Conservation (phyloP, 2,329 filamentous ascomycete species). For the Diplodia mutila region DNA sequence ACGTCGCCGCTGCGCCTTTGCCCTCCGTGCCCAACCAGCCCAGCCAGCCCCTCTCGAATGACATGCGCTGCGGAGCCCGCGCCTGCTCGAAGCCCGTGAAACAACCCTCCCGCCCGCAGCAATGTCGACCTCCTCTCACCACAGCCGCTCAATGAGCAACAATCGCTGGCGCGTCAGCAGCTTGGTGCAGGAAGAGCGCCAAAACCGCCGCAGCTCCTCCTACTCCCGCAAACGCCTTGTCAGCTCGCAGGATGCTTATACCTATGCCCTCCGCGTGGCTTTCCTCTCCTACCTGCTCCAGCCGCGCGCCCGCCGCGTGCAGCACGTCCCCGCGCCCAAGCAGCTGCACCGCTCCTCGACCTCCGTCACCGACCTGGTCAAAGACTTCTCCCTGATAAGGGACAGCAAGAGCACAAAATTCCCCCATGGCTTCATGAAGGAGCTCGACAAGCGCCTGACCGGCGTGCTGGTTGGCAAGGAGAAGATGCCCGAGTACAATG, state of each 20-base stretch:
- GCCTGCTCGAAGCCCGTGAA: slow-evolving; percentile 8
- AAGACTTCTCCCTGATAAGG: slow-evolving; percentile 74
- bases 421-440: slow-evolving; percentile 71
- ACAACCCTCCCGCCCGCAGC: background rate
- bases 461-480: slow-evolving; percentile 82
- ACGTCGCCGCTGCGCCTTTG: slow-evolving; percentile 11
- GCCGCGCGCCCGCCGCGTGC: slow-evolving; percentile 84
- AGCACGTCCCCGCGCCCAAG: slow-evolving; percentile 72
- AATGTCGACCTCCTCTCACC: slow-evolving; percentile 24
- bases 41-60: slow-evolving; percentile 22
- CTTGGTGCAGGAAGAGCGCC: slow-evolving; percentile 44
- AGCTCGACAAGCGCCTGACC: slow-evolving; percentile 77
- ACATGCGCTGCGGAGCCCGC: slow-evolving; percentile 21
- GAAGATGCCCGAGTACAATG: slow-evolving; percentile 83
- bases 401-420: slow-evolving; percentile 72
- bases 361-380: slow-evolving; percentile 79
- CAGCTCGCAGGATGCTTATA: slow-evolving; percentile 78
- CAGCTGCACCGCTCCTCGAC: slow-evolving; percentile 70
- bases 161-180: slow-evolving; percentile 48
- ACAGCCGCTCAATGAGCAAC: slow-evolving; percentile 25
- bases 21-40: slow-evolving; percentile 22
- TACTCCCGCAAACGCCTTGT: slow-evolving; percentile 44
- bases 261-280: slow-evolving; percentile 85
- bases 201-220: slow-evolving; percentile 45
- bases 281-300: slow-evolving; percentile 93